A percentile compares a stretch with the other conserved stretches of the same genome.
Evolutionary conservation across 257 asterid species (phyloP).

Genomic region (Primulina huaijiensis): DNA sequence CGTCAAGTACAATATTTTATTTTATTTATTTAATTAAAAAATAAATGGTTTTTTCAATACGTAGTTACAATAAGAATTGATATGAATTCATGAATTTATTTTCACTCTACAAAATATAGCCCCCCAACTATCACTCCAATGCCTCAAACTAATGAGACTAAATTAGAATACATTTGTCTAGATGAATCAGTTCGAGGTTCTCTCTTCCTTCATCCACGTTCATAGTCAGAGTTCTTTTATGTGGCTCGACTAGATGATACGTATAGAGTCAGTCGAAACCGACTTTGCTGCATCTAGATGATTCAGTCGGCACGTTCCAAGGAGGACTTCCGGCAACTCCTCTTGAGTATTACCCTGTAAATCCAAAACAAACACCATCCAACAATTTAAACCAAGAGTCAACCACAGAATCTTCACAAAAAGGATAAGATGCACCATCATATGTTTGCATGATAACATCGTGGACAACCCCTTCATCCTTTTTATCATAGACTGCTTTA

Average conservation of each 20-base stretch:
- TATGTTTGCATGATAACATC: not conserved
- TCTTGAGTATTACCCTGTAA: constrained; percentile 77
- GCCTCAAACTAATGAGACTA: constrained; percentile 18
- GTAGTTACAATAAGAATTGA: not conserved
- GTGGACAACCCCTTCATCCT: no score
- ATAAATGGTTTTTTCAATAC: no score
- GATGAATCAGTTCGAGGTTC: constrained; percentile 22
- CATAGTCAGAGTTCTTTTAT: not conserved
- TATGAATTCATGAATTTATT: not conserved
- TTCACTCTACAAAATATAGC: not conserved
- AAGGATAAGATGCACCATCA: not conserved
- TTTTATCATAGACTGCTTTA: no score
- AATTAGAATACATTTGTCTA: not conserved
- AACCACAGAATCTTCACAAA: not conserved
- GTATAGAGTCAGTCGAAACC: constrained; percentile 37
- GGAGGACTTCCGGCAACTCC: constrained; percentile 78
- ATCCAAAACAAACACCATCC: not conserved
- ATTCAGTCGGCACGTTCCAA: constrained; percentile 86
- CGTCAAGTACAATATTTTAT: no score
- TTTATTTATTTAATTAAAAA: no score
- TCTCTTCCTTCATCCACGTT: constrained; percentile 11
- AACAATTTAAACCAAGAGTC: not conserved
- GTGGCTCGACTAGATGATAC: constrained; percentile 18
- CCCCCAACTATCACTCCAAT: not conserved
- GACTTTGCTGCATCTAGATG: constrained; percentile 74